Evolutionary conservation across 2,329 filamentous ascomycete species (phyloP).

Genomic region (Phialocephala sp.): DNA sequence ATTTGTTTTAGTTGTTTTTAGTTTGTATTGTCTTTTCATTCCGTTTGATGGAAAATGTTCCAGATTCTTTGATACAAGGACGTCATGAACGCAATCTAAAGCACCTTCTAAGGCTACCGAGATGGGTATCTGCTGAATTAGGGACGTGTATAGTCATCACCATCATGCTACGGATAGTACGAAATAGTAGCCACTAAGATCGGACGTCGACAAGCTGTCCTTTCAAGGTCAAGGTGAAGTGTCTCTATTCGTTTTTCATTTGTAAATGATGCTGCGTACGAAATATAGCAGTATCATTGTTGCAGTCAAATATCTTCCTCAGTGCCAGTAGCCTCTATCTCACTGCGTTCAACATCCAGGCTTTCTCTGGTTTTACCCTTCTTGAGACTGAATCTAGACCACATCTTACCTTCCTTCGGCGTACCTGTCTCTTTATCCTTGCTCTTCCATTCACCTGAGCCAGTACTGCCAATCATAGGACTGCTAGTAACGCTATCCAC

Average conservation of each 20-base stretch:
- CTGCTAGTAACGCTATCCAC: slow-evolving; percentile 63
- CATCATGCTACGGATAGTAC: too few relatives aligned
- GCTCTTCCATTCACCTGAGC: slow-evolving; percentile 49
- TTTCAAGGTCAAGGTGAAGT: neutral
- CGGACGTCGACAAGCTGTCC: neutral
- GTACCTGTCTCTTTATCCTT: slow-evolving; percentile 46
- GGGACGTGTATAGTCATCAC: neutral
- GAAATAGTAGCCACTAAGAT: neutral
- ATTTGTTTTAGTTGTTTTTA: too few relatives aligned
- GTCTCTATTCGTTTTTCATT: neutral
- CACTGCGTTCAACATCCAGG: slow-evolving; percentile 41
- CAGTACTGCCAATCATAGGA: slow-evolving; percentile 59
- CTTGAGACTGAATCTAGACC: slow-evolving; percentile 40
- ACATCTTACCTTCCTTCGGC: slow-evolving; percentile 41
- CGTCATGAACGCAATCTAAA: neutral
- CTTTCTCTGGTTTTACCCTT: slow-evolving; percentile 41
- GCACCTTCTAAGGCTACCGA: neutral
- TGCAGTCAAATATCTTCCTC: slow-evolving; percentile 37
- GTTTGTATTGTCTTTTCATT: too few relatives aligned
- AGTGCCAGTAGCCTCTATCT: slow-evolving; percentile 38
- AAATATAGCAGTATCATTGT: too few relatives aligned
- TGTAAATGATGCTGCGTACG: too few relatives aligned
- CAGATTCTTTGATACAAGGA: too few relatives aligned
- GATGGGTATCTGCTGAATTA: neutral
- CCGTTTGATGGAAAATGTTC: too few relatives aligned